These are phyloP conservation scores for Thoreauomyces humboldtii DNA, from an alignment of 192 early-diverging fungal species.

Conservation along the genomic window DNA sequence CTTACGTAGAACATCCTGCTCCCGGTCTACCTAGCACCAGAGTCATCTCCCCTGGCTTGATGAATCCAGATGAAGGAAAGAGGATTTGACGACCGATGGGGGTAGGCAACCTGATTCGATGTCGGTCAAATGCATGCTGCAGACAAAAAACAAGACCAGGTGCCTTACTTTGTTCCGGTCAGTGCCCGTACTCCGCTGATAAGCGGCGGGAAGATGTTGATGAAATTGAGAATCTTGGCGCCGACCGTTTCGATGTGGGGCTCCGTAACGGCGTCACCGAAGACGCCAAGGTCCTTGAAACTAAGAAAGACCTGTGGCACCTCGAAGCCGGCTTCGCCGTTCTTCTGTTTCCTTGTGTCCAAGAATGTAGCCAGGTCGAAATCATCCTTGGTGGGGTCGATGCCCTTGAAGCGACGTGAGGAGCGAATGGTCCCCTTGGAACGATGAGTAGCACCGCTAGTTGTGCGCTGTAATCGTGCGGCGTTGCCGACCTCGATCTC, in stretches of 20 bases:
- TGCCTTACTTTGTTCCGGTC: conserved; percentile 14
- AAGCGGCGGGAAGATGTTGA: conserved; percentile 12
- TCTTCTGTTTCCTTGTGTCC: neutral
- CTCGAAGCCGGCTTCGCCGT: conserved; percentile 11
- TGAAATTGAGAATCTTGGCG: neutral
- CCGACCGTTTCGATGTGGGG: conserved; percentile 20
- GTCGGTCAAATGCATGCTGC: no score
- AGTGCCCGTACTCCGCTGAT: neutral
- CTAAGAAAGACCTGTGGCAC: conserved; percentile 18
- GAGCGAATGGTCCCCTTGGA: neutral
- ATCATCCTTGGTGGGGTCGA: conserved; percentile 19
- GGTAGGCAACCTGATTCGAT: conserved; percentile 4
- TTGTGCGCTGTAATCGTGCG: neutral
- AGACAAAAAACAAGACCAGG: neutral
- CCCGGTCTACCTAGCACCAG: conserved; percentile 71
- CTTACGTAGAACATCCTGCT: conserved; percentile 58
- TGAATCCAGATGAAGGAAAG: conserved; percentile 58
- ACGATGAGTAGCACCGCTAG: neutral
- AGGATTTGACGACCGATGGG: conserved; percentile 43
- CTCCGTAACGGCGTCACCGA: conserved; percentile 2
- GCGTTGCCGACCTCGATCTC: neutral
- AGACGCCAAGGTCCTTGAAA: conserved; percentile 10
- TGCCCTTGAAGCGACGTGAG: neutral
- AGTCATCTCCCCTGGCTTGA: conserved; percentile 71
- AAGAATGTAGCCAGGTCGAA: conserved; percentile 17